phyloP scores from a whole-genome alignment of 2,329 filamentous ascomycete genomes.

The Nigrograna mackinnonii region DNA sequence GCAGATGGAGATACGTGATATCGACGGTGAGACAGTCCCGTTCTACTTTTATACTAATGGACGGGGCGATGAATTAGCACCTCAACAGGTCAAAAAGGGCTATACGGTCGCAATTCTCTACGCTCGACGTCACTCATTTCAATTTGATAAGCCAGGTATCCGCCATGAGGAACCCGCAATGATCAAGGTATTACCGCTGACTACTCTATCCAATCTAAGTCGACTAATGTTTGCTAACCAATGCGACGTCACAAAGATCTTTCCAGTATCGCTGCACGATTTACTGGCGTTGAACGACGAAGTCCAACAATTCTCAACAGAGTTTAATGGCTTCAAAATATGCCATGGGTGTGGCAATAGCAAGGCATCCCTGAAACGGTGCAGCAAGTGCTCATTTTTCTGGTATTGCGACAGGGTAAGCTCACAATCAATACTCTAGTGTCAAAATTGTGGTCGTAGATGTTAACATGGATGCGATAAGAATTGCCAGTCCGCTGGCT shows the following conservation, averaged over 20 bases:
- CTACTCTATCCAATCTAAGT: too few species aligned
- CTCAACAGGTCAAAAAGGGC: slow-evolving; percentile 15
- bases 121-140: slow-evolving; percentile 16
- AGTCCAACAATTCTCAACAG: too few species aligned
- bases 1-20: slow-evolving; percentile 25
- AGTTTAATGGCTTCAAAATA: slow-evolving; percentile 16
- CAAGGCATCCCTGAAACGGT: slow-evolving; percentile 13
- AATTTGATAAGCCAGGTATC: slow-evolving; percentile 17
- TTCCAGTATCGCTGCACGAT: slow-evolving; percentile 18
- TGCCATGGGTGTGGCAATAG: slow-evolving; percentile 22
- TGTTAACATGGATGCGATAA: slow-evolving; percentile 14
- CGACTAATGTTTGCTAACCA: too few species aligned
- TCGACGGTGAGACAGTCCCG: slow-evolving; percentile 21
- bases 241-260: slow-evolving; percentile 20
- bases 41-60: slow-evolving; percentile 30
- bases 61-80: slow-evolving; percentile 25
- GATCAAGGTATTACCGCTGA: slow-evolving; percentile 23
- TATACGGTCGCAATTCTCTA: slow-evolving; percentile 22
- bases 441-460: background rate
- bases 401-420: slow-evolving; percentile 25
- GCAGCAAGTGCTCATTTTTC: slow-evolving; percentile 19
- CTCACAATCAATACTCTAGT: background rate
- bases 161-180: slow-evolving; percentile 16
- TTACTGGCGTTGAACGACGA: slow-evolving; percentile 17
- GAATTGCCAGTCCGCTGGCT: slow-evolving; percentile 24